Base-by-base conservation (phyloP, 257 asterid species). In the Nicotiana otophora region DNA sequence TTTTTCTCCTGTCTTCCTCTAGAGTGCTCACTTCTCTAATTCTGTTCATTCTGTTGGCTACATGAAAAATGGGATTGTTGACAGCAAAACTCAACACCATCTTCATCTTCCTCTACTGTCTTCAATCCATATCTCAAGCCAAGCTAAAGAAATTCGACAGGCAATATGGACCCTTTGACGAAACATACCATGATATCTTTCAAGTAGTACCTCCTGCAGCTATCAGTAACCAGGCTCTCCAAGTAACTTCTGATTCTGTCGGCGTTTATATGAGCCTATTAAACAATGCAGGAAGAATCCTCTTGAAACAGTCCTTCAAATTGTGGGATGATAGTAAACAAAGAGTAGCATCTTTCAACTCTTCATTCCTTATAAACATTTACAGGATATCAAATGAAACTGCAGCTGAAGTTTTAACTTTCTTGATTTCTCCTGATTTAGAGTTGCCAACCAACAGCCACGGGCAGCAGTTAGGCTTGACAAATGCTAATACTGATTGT, bases 201-300 rank as follows among this genome's bases (percentile, higher is more conserved):
- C 11, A 42, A 42, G 11, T 42, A 42, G 48, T 42, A 42, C 48
- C 48, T 42, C 84, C 88, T 0, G 90, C 98, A 55, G 64, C 82
- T 0, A 90, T 93, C 48, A 86, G n/a, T 87, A 84, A 88, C 34
- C 81, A 2, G 0, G 98, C 98, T n/a, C 92, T 95, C 62, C 98
- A 95, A 85, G 81, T 95, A 1, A 95, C 98, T 12, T 92, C 93
- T 0, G 97, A 95, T 79, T 19, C 94, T 0, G 60, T 81, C 4
- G 61, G 87, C 0, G 0, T 4, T 0, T 88, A 5, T 5, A 15
- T 62, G 16, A 42, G 11, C 11, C 2, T 42, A 0, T 53, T 4
- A 26, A 39, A 90, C 61, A 76, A 77, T 0, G 84, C 96, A 3
- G 98, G 98, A 0, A 88, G 98, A 2, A 48, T 92, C 30, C 67